Evolutionary conservation across 495 filamentous ascomycete genomes (phyloP).

Genomic region (Xanthoparmelia taractica): DNA sequence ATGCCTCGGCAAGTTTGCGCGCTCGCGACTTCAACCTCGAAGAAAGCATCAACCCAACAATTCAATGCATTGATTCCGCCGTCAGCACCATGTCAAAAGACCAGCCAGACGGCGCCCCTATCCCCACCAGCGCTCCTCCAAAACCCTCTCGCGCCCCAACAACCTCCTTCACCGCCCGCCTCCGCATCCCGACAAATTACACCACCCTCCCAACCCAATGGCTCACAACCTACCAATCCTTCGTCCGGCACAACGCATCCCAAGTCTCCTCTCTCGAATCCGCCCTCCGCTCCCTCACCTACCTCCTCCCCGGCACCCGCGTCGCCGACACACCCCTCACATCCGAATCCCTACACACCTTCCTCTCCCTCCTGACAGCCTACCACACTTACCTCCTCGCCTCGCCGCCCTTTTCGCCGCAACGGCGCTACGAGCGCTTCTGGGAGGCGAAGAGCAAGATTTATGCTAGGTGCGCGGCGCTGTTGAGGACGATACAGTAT

Average conservation of each 20-base stretch:
- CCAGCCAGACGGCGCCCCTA: neutral
- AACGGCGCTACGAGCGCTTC: slow-evolving; percentile 84
- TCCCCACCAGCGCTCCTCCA: neutral
- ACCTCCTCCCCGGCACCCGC: slow-evolving; percentile 84
- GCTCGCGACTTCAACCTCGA: slow-evolving; percentile 2
- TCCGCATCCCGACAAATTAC: slow-evolving; percentile 20
- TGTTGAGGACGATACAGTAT: slow-evolving; percentile 84
- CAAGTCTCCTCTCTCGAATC: slow-evolving; percentile 91
- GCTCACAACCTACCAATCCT: slow-evolving; percentile 75
- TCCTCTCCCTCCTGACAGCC: slow-evolving; percentile 80
- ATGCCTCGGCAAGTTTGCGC: slow-evolving; percentile 11
- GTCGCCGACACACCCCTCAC: slow-evolving; percentile 91
- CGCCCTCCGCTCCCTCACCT: slow-evolving; percentile 80
- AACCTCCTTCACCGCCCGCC: slow-evolving; percentile 7
- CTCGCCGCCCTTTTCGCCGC: slow-evolving; percentile 56
- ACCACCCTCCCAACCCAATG: slow-evolving; percentile 60
- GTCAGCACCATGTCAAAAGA: neutral
- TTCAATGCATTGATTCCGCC: neutral
- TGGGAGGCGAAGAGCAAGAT: slow-evolving; percentile 68
- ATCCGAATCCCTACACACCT: slow-evolving; percentile 85
- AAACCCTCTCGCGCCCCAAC: slow-evolving; percentile 1
- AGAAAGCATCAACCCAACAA: neutral
- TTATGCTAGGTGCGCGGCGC: slow-evolving; percentile 68
- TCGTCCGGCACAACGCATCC: slow-evolving; percentile 88
- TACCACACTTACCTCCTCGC: slow-evolving; percentile 90